Percentiles rank a stretch among this genome's conserved stretches.
Conservation (phyloP, 1,284 basidiomycete species). For the Rhodotorula mucilaginosa region DNA sequence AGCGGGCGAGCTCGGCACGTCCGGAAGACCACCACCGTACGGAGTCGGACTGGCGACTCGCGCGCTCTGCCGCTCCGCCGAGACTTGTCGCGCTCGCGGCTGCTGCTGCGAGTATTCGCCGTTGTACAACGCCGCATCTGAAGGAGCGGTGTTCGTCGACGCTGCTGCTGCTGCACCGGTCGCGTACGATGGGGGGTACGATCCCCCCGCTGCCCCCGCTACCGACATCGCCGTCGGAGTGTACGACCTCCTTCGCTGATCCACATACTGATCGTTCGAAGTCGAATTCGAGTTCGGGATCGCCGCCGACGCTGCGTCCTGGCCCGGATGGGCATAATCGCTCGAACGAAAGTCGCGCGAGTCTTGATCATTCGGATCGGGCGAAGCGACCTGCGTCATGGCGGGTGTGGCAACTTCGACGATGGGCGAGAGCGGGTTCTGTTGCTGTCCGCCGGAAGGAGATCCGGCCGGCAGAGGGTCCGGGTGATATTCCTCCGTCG, state of each 20-base stretch:
- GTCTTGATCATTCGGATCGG: neutral
- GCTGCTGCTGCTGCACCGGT: no score
- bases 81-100: neutral
- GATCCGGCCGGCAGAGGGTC: no score
- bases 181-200: neutral
- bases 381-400: constrained; percentile 10
- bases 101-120: neutral
- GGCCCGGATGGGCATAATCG: neutral
- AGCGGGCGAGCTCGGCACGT: neutral
- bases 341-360: neutral
- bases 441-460: neutral
- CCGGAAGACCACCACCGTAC: neutral
- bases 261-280: neutral
- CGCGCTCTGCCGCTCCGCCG: no score
- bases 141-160: neutral
- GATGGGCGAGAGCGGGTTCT: constrained; percentile 11
- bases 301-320: neutral
- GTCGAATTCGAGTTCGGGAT: neutral
- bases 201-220: neutral
- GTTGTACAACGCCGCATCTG: neutral
- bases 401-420: constrained; percentile 11
- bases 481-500: neutral
- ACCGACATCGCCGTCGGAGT: neutral
- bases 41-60: neutral
- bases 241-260: no score